These are phyloP conservation scores for Raphanus hybrid DNA, from an alignment of 441 rosid genomes.

Conservation along the genomic window DNA sequence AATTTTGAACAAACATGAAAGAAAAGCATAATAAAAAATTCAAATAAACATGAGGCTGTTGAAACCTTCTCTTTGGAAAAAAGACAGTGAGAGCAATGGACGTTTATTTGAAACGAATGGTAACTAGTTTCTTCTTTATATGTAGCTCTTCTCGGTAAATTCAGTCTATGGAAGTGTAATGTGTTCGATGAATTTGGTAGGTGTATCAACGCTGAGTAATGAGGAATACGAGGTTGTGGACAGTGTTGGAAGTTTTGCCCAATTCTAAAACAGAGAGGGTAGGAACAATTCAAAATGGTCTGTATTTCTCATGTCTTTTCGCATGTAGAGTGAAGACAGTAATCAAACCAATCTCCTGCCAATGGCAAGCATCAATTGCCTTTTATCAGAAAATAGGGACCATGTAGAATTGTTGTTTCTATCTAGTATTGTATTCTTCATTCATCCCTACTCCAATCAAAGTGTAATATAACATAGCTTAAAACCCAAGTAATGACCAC, in stretches of 20 bases:
- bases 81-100: slow-evolving; percentile 4
- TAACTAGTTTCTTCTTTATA: background rate
- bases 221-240: slow-evolving; percentile 21
- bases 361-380: too few relatives aligned
- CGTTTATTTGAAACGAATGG: slow-evolving; percentile 11
- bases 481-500: too few relatives aligned
- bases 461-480: too few relatives aligned
- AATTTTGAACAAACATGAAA: too few relatives aligned
- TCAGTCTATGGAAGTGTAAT: slow-evolving; percentile 8
- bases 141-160: background rate
- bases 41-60: background rate
- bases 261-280: background rate
- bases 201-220: slow-evolving; percentile 12
- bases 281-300: slow-evolving; percentile 37
- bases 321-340: background rate
- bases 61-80: slow-evolving; percentile 8
- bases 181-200: background rate
- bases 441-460: too few relatives aligned
- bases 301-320: slow-evolving; percentile 7
- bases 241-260: background rate
- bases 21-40: too few relatives aligned
- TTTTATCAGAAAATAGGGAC: too few relatives aligned
- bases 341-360: too few relatives aligned
- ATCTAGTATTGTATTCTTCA: too few relatives aligned
- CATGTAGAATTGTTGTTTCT: too few relatives aligned